These are phyloP conservation scores for Phellopilus nigrolimitatus DNA, from an alignment of 1,284 basidiomycete genomes.

Conservation along the genomic window DNA sequence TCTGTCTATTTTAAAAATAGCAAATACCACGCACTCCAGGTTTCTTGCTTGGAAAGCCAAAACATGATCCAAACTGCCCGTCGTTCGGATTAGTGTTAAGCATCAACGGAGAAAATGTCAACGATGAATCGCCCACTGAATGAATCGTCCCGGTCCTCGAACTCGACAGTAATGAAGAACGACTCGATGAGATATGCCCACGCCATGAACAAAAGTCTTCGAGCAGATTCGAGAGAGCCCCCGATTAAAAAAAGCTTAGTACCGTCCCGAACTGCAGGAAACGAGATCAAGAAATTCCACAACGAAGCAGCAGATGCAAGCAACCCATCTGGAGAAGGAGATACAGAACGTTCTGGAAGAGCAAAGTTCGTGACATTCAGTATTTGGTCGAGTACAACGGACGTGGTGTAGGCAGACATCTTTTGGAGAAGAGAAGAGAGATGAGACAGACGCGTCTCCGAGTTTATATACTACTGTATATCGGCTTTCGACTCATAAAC, in stretches of 20 bases:
- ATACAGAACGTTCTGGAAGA: background rate
- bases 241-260: conserved; percentile 58
- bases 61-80: conserved; percentile 55
- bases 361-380: no score
- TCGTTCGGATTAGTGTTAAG: background rate
- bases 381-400: no score
- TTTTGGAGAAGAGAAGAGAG: no score
- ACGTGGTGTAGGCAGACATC: no score
- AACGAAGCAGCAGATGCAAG: background rate
- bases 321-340: background rate
- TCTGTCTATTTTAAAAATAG: background rate
- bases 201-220: conserved; percentile 38
- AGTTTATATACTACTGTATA: background rate
- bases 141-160: conserved; percentile 53
- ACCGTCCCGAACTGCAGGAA: conserved; percentile 58
- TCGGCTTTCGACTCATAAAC: background rate
- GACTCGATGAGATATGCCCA: conserved; percentile 44
- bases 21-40: conserved; percentile 35
- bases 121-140: conserved; percentile 42
- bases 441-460: no score
- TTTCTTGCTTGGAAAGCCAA: conserved; percentile 53
- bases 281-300: conserved; percentile 27
- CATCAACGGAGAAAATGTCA: conserved; percentile 9
- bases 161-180: conserved; percentile 59
- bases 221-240: conserved; percentile 50